Percentiles rank a stretch among this genome's conserved stretches.
Evolutionary conservation across 176 grass and related monocot genomes (phyloP).

Genomic region (Elaeis guineensis): DNA sequence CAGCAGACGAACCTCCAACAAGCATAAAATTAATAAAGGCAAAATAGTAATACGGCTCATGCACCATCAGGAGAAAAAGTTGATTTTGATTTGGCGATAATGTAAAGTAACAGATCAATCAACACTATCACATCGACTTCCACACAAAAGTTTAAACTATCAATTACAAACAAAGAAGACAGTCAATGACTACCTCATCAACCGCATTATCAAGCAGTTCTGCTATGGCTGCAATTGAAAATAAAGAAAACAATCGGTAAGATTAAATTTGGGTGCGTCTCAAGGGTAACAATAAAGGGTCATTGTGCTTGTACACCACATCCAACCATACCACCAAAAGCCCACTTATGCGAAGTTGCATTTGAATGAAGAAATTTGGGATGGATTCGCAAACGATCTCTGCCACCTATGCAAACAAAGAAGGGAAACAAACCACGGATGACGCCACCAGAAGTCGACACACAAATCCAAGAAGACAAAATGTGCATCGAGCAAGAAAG

Average conservation of each 20-base stretch:
- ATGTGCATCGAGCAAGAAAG: too few species aligned
- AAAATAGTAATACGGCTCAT: too few species aligned
- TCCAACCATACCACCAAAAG: constrained; percentile 36
- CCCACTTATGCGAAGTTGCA: constrained; percentile 55
- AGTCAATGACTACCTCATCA: constrained; percentile 31
- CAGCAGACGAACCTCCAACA: too few species aligned
- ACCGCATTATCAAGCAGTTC: constrained; percentile 53
- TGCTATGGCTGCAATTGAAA: constrained; percentile 34
- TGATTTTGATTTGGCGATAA: too few species aligned
- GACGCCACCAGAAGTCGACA: background rate
- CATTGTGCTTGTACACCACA: too few species aligned
- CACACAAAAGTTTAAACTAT: background rate
- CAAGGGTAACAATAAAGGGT: too few species aligned
- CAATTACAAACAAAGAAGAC: background rate
- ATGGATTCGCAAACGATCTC: constrained; percentile 36
- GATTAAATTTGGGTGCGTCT: too few species aligned
- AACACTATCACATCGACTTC: too few species aligned
- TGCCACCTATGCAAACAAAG: constrained; percentile 22
- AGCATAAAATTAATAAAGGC: too few species aligned
- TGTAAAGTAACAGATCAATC: too few species aligned
- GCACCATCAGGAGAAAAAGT: too few species aligned
- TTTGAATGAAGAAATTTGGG: constrained; percentile 50
- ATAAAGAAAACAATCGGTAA: constrained; percentile 2
- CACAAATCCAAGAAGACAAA: constrained; percentile 2
- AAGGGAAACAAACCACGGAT: constrained; percentile 8